Percentiles rank a stretch among this genome's conserved stretches.
Conservation (phyloP, 495 filamentous ascomycete species). For the Podospora pseudopauciseta region DNA sequence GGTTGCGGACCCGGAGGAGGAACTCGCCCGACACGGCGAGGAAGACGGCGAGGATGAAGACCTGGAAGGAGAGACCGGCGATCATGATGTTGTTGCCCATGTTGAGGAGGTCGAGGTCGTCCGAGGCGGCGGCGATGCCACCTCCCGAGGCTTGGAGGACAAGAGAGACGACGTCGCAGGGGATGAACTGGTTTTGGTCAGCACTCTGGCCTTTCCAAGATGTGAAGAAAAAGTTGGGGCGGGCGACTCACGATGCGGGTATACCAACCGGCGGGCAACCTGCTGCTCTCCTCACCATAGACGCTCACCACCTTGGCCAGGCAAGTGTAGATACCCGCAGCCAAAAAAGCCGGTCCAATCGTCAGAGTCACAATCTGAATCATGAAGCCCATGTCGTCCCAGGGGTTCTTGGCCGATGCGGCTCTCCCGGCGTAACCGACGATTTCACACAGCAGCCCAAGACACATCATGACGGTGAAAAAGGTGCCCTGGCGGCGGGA, state of each 20-base stretch:
- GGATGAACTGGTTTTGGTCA: constrained; percentile 37
- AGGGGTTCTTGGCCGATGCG: constrained; percentile 24
- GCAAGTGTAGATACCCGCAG: constrained; percentile 30
- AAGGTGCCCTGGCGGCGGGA: constrained; percentile 22
- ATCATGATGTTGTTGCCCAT: constrained; percentile 47
- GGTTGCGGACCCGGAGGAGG: constrained; percentile 15
- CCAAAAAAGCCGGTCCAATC: constrained; percentile 35
- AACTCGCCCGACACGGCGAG: constrained; percentile 14
- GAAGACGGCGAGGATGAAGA: constrained; percentile 37
- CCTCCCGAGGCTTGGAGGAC: constrained; percentile 51
- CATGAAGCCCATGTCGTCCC: constrained; percentile 10
- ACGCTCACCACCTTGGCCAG: constrained; percentile 38
- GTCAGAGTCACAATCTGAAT: constrained; percentile 38
- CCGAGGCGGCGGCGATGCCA: constrained; percentile 34
- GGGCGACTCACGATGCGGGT: constrained; percentile 4
- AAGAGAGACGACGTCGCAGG: constrained; percentile 48
- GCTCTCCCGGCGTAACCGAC: constrained; percentile 29
- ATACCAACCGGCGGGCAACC: constrained; percentile 39
- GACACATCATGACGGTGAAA: constrained; percentile 23
- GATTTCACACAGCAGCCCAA: constrained; percentile 29
- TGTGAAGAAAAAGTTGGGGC: neutral
- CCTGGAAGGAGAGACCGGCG: constrained; percentile 42
- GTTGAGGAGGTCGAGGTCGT: constrained; percentile 10
- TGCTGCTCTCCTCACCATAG: constrained; percentile 36
- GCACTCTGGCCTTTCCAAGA: no score